phyloP scores from a whole-genome alignment of 1,284 basidiomycete species.

The Veloboletus limbatus region DNA sequence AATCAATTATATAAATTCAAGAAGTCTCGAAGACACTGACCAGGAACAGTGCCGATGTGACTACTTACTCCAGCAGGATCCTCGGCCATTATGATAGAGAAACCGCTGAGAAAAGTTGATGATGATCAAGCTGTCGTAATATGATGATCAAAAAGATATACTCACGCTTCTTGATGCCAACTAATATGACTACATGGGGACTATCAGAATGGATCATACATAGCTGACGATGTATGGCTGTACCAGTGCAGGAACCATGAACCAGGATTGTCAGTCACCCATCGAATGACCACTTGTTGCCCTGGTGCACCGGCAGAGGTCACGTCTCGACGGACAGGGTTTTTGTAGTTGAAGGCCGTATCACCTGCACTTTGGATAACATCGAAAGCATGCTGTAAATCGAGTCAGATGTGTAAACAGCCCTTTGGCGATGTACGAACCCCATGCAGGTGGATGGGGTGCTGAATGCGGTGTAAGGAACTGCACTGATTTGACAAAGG shows the following conservation, averaged over 20 bases:
- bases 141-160: background rate
- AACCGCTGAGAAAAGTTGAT: conserved; percentile 26
- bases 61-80: conserved; percentile 19
- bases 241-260: conserved; percentile 49
- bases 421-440: conserved; percentile 26
- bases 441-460: conserved; percentile 44
- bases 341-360: conserved; percentile 36
- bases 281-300: conserved; percentile 35
- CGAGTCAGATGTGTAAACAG: conserved; percentile 5
- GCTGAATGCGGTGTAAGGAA: conserved; percentile 21
- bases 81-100: conserved; percentile 42
- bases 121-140: background rate
- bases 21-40: conserved; percentile 10
- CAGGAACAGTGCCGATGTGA: conserved; percentile 14
- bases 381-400: conserved; percentile 33
- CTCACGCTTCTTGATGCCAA: conserved; percentile 43
- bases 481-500: background rate
- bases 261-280: conserved; percentile 37
- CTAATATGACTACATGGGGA: conserved; percentile 40
- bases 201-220: background rate
- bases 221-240: background rate
- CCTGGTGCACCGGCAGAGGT: conserved; percentile 26
- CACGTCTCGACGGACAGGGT: conserved; percentile 40
- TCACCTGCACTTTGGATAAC: conserved; percentile 33
- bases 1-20: background rate